These are phyloP conservation scores for Pyrenula aspistea DNA, from an alignment of 495 filamentous ascomycete species.

Conservation along the genomic window DNA sequence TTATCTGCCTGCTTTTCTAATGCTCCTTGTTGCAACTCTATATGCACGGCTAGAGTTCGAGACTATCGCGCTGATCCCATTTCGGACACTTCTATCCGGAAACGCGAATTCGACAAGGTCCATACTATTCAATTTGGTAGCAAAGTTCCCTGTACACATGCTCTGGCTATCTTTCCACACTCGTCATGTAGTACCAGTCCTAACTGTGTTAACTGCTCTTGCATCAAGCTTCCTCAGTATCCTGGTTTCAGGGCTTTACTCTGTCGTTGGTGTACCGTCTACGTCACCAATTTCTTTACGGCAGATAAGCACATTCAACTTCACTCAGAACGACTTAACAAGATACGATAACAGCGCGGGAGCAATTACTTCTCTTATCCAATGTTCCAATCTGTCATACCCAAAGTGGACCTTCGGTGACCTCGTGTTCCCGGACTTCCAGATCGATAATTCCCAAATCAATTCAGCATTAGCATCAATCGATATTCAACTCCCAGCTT, in stretches of 20 bases:
- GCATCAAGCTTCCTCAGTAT: not conserved
- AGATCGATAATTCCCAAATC: not conserved
- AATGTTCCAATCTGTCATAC: conserved; percentile 3
- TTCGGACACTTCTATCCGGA: not conserved
- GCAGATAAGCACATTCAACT: conserved; percentile 2
- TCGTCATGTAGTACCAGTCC: not conserved
- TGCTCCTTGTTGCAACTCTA: conserved; percentile 7
- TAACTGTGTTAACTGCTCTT: not conserved
- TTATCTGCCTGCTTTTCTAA: conserved; percentile 12
- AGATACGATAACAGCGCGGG: not conserved
- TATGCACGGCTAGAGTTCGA: conserved; percentile 5
- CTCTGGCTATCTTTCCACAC: not conserved
- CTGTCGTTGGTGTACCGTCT: not conserved
- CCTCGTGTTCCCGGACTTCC: conserved; percentile 3
- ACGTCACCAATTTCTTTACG: not conserved
- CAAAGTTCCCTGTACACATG: not conserved
- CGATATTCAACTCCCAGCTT: conserved; percentile 1
- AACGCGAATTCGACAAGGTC: conserved; percentile 1
- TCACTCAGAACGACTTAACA: not conserved
- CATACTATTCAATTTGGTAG: not conserved
- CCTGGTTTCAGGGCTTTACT: not conserved
- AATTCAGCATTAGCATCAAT: not conserved
- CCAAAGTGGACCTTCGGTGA: conserved; percentile 11
- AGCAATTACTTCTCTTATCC: not conserved
- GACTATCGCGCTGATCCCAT: conserved; percentile 3